phyloP scores from a whole-genome alignment of 208 protist genomes.

The Leishmania amazonensis region DNA sequence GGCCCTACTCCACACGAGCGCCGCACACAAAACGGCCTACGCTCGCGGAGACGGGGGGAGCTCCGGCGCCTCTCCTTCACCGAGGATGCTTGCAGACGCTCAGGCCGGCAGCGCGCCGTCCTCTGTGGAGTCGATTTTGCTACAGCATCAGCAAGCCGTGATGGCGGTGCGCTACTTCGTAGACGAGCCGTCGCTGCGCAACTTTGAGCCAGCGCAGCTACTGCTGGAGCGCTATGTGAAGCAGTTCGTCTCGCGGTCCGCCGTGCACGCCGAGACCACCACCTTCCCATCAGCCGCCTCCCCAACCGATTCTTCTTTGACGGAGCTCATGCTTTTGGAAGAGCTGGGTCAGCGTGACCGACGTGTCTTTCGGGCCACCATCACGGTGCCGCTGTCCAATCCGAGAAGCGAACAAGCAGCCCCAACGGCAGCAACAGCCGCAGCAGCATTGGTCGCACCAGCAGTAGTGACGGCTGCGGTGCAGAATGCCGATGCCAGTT shows the following conservation, averaged over 20 bases:
- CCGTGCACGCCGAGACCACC: neutral
- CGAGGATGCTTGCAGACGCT: neutral
- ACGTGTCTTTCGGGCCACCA: conserved; percentile 69
- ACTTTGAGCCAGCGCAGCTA: conserved; percentile 33
- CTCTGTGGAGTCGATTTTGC: conserved; percentile 60
- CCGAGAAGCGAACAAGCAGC: neutral
- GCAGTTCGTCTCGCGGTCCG: conserved; percentile 3
- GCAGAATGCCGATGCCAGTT: neutral
- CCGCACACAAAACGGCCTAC: too few species aligned
- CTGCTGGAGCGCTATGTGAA: conserved; percentile 61
- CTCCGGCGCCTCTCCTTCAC: neutral
- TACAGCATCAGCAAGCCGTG: conserved; percentile 63
- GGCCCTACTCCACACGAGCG: neutral
- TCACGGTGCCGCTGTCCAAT: conserved; percentile 59
- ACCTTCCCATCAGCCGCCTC: neutral
- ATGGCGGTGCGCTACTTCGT: conserved; percentile 30
- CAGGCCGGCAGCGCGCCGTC: neutral
- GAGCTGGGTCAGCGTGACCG: conserved; percentile 58
- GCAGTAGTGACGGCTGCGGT: neutral
- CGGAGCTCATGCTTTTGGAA: conserved; percentile 65
- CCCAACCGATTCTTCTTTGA: neutral
- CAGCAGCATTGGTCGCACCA: neutral
- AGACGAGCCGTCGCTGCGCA: conserved; percentile 35
- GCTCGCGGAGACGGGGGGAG: neutral
- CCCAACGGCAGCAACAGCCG: neutral